Evolutionary conservation across 2,329 filamentous ascomycete genomes (phyloP).

Genomic region (Colletotrichum paranaense): DNA sequence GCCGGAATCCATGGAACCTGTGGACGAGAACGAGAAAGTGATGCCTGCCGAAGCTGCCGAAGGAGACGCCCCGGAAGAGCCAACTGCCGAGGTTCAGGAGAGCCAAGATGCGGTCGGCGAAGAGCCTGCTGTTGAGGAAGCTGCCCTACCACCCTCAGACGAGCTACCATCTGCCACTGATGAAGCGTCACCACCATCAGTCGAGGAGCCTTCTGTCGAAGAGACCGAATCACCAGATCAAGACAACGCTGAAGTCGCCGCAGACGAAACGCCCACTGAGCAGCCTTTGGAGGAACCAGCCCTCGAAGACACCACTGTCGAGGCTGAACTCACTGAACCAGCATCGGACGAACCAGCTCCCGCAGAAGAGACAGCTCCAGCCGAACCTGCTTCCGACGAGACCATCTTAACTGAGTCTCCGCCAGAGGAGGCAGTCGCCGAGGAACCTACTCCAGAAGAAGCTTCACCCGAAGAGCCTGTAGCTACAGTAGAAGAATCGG

Average conservation of each 20-base stretch:
- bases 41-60: not conserved
- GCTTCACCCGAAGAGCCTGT: conserved; percentile 14
- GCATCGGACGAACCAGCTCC: not conserved
- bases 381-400: not conserved
- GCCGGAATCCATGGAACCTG: not conserved
- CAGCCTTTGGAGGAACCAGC: conserved; percentile 7
- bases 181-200: not conserved
- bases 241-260: not conserved
- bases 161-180: not conserved
- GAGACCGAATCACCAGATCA: not conserved
- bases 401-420: not conserved
- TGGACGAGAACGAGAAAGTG: not conserved
- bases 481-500: not conserved
- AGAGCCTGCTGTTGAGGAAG: conserved; percentile 23
- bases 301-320: not conserved
- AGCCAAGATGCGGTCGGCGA: not conserved
- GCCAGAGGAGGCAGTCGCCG: not conserved
- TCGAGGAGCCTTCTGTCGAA: not conserved
- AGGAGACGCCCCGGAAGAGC: conserved; percentile 16
- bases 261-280: not conserved
- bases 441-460: conserved; percentile 4
- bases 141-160: not conserved
- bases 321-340: not conserved
- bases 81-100: not conserved
- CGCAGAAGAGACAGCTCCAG: not conserved